Evolutionary conservation across 1,139 yeast species (phyloP).

Genomic region (Hemisphaericaspora subhashii): DNA sequence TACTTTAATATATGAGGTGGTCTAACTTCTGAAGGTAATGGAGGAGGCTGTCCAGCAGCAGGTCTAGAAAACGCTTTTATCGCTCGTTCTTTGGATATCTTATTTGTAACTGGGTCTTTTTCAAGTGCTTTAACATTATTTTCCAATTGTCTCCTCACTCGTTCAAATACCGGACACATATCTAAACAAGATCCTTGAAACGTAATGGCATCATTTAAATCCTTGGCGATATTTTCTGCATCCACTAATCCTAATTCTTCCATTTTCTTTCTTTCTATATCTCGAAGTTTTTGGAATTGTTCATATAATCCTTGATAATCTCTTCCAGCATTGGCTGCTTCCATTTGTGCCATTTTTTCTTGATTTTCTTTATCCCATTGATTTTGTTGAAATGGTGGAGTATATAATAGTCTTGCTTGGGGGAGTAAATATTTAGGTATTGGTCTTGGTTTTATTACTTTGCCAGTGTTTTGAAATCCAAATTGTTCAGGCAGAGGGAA

Average conservation of each 20-base stretch:
- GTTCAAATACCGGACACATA: conserved; percentile 94
- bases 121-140: conserved; percentile 84
- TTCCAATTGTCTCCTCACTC: conserved; percentile 85
- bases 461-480: conserved; percentile 25
- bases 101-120: conserved; percentile 62
- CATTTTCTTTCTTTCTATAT: conserved; percentile 75
- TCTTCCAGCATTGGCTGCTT: conserved; percentile 28
- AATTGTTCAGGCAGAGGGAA: conserved; percentile 26
- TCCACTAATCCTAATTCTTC: conserved; percentile 83
- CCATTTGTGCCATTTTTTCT: conserved; percentile 38
- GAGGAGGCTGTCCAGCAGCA: conserved; percentile 98
- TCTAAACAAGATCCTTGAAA: conserved; percentile 88
- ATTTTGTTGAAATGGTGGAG: conserved; percentile 36
- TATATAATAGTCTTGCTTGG: conserved; percentile 38
- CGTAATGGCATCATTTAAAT: conserved; percentile 78
- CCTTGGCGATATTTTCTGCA: conserved; percentile 79
- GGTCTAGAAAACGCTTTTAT: conserved; percentile 95
- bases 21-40: conserved; percentile 94
- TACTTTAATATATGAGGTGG: conserved; percentile 75
- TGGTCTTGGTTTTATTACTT: conserved; percentile 23
- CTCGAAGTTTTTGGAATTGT: conserved; percentile 70
- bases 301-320: conserved; percentile 49
- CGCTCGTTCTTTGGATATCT: conserved; percentile 63
- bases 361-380: conserved; percentile 47
- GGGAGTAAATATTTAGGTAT: conserved; percentile 37